A percentile compares a stretch with the other conserved stretches of the same genome.
Evolutionary conservation across 768 basidiomycete species (phyloP).

Genomic region (Suillus paluster): DNA sequence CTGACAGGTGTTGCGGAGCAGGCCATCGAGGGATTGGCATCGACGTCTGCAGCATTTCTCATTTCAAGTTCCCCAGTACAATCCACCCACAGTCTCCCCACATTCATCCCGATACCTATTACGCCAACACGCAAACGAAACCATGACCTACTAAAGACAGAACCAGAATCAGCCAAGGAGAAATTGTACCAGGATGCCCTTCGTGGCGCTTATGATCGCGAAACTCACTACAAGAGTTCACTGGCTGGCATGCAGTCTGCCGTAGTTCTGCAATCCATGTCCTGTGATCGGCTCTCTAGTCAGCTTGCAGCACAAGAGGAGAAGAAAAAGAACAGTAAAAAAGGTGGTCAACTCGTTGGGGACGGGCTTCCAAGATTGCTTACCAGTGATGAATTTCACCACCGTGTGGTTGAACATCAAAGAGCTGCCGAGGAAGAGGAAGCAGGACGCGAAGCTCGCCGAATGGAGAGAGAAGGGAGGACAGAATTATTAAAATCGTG

Average conservation of each 20-base stretch:
- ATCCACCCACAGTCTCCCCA: neutral
- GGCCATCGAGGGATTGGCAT: neutral
- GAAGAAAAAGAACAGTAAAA: slow-evolving; percentile 1
- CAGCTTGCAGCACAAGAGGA: slow-evolving; percentile 24
- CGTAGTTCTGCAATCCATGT: slow-evolving; percentile 17
- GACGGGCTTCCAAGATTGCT: slow-evolving; percentile 1
- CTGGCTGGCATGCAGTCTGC: slow-evolving; percentile 17
- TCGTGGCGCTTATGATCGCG: neutral
- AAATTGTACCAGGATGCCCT: slow-evolving; percentile 4
- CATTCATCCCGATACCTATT: slow-evolving; percentile 3
- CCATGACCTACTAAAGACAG: neutral
- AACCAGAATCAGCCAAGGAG: slow-evolving; percentile 1
- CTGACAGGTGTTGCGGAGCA: no score
- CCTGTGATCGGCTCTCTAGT: slow-evolving; percentile 14
- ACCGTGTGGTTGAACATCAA: neutral
- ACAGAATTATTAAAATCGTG: no score
- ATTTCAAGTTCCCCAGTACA: no score
- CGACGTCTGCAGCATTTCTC: no score
- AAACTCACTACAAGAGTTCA: slow-evolving; percentile 9
- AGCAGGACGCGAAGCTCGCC: neutral
- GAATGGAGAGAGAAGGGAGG: no score
- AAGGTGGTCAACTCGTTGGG: neutral
- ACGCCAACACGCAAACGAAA: neutral
- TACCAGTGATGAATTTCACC: neutral
- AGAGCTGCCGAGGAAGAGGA: neutral